Base-by-base conservation (phyloP, 176 grass and related monocot species). In the Lolium perenne region DNA sequence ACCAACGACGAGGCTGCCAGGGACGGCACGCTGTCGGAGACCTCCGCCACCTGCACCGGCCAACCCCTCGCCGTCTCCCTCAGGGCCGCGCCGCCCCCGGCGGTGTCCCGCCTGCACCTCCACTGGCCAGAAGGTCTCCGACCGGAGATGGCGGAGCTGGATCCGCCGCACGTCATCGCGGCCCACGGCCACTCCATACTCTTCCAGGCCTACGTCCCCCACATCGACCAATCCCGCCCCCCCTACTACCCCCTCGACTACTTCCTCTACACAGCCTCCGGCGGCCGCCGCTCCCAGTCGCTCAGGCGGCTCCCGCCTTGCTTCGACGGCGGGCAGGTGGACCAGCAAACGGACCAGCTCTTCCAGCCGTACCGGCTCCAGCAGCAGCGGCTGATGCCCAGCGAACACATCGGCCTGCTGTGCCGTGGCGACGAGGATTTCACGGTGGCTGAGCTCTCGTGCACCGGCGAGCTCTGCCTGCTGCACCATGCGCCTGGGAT, bases 161-260 rank as follows among this genome's bases (percentile, higher is more conserved):
- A 0, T 0, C 22, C 29, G 10, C 76, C 76, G 40, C 0, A 0
- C 22, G 76, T 69, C 38, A 6, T 86, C 40, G 40, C 76, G 2
- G 63, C 84, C 20, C 84, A 86, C 53, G 4, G 84, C 76, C 6
- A 60, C 84, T 47, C 64, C 76, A 71, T 86, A 12, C 84, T 86
- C 26, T 49, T 60, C 76, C 12, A 45, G 22, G 25, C 9, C 9
- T 6, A 2, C 2, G 75, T 59, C 50, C 84, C 84, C 35, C 68
- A 68, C 48, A 8, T 58, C n/a, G 35, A 79, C 29, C 59, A 14
- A 1, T 0, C 3, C 69, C 20, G 20, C 0, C 18, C 6, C 2
- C 0, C 0, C 35, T 56, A 0, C 10, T 85, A 69, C 49, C 49
- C 83, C 21, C 0, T 58, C 49, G 62, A 85, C 62, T 85, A 46